Percentiles rank a stretch among this genome's conserved stretches.
phyloP scores from a whole-genome alignment of 1,139 yeast genomes.

The Saccharomyces hybrid region DNA sequence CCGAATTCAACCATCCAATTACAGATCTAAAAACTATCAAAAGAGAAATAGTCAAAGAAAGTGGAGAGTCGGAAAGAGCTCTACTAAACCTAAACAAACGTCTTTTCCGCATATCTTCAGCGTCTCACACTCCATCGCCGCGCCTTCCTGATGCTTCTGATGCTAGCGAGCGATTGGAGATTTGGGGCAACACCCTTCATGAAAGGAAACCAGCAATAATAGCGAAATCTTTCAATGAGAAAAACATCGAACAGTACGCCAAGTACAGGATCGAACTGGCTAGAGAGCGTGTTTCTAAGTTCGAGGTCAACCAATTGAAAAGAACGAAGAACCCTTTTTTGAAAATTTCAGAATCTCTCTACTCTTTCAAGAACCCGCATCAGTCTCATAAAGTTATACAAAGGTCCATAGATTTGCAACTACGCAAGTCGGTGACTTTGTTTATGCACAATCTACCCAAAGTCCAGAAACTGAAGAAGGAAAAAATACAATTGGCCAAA shows the following conservation, averaged over 20 bases:
- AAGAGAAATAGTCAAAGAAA: conserved; percentile 67
- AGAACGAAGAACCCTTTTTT: conserved; percentile 24
- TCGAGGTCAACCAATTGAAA: conserved; percentile 26
- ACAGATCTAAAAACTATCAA: conserved; percentile 67
- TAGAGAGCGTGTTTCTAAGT: conserved; percentile 29
- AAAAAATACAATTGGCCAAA: conserved; percentile 13
- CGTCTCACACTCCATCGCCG: neutral
- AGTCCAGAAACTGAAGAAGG: conserved; percentile 7
- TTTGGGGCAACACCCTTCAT: neutral
- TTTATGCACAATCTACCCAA: conserved; percentile 8
- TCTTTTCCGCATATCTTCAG: neutral
- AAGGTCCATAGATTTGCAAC: conserved; percentile 5
- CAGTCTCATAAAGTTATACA: conserved; percentile 9
- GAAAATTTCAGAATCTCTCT: conserved; percentile 13
- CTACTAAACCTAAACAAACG: conserved; percentile 43
- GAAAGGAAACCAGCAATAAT: neutral
- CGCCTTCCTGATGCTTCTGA: neutral
- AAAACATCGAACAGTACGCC: conserved; percentile 46
- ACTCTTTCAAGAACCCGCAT: neutral
- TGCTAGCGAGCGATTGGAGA: neutral
- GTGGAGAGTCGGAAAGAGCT: conserved; percentile 72
- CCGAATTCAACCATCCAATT: conserved; percentile 54
- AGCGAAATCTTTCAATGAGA: neutral
- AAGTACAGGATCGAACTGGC: conserved; percentile 36
- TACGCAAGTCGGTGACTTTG: conserved; percentile 1